These are phyloP conservation scores for Elaeis oleifera DNA, from an alignment of 202 grass and related monocot genomes.

Conservation along the genomic window DNA sequence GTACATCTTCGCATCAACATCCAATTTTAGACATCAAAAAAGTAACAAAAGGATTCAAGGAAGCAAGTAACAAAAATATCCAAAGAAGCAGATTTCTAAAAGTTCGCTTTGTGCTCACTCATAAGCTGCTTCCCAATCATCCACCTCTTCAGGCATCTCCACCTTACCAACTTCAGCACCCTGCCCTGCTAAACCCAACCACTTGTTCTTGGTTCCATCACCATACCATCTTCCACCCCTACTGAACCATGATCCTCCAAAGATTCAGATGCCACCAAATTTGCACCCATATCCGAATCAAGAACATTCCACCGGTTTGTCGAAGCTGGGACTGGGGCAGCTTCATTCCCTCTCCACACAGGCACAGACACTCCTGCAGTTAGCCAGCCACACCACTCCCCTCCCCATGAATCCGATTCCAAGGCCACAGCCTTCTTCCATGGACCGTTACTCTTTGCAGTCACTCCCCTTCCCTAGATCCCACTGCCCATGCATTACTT, in stretches of 20 bases:
- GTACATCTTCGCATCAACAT: no score
- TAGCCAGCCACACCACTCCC: conserved; percentile 27
- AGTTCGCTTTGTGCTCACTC: conserved; percentile 24
- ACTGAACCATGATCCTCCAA: conserved; percentile 10
- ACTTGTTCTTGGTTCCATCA: conserved; percentile 2
- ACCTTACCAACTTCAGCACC: conserved; percentile 14
- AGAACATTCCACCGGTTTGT: conserved; percentile 66
- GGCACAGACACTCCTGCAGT: conserved; percentile 29
- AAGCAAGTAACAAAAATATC: no score
- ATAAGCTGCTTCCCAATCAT: conserved; percentile 85
- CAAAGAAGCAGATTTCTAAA: no score
- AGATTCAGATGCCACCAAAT: conserved; percentile 2
- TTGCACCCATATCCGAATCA: conserved; percentile 31
- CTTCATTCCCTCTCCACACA: conserved; percentile 24
- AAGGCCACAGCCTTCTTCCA: conserved; percentile 56
- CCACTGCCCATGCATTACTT: conserved; percentile 47
- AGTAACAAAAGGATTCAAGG: no score
- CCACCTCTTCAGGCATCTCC: conserved; percentile 43
- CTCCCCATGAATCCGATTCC: conserved; percentile 39
- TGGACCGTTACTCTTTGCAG: conserved; percentile 46
- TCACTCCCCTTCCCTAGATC: conserved; percentile 34
- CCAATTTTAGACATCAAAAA: no score
- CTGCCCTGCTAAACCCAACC: conserved; percentile 6
- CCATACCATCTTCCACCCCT: conserved; percentile 11
- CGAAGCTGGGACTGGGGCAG: conserved; percentile 29